Base-by-base conservation (phyloP, 768 basidiomycete genomes). In the Lentinula detonsa region DNA sequence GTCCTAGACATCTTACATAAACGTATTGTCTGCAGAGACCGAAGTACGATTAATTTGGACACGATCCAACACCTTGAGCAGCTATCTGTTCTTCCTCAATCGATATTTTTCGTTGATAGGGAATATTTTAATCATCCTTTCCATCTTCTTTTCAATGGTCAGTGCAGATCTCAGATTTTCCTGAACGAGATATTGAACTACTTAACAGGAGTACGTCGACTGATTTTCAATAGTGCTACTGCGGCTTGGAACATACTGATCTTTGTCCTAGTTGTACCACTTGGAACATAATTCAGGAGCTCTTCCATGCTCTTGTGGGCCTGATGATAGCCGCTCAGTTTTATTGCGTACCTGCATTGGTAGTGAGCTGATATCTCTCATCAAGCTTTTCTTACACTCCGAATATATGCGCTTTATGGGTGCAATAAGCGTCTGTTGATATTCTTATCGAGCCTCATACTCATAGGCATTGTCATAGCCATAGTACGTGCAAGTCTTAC, bases 21-120 rank as follows among this genome's bases (percentile, higher is more conserved):
- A n/a, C n/a, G n/a, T n/a, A n/a, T n/a, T n/a, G n/a, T n/a, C 39
- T 9, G 8, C 53, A 78, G 77, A 69, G 3, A 64, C 68, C 56
- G 82, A 84, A 64, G 66, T 80, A 40, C 65, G 70, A 15, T 73
- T 74, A 55, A 65, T 85, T 5, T 85, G 83, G 83, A 68, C 69
- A 55, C 71, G 73, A 49, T 75, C 74, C 1, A 76, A 75, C 57
- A 71, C 69, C 1, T 54, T 63, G 8, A 76, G 78, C 57, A 71
- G 78, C 2, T 73, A 74, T 35, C 73, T 77, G 65, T 84, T 84
- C 67, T 76, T 80, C 53, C 51, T 80, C 37, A 81, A 82, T 62
- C 78, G 83, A 4, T 85, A 85, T 59, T 63, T 79, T 34, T 73
- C 78, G 2, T 72, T 81, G 53, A 67, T 79, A 46, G 77, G 75